Evolutionary conservation across 2,329 filamentous ascomycete genomes (phyloP), one percentile per base, ranked within the genome.

Genomic region (Claviceps fusiformis): DNA sequence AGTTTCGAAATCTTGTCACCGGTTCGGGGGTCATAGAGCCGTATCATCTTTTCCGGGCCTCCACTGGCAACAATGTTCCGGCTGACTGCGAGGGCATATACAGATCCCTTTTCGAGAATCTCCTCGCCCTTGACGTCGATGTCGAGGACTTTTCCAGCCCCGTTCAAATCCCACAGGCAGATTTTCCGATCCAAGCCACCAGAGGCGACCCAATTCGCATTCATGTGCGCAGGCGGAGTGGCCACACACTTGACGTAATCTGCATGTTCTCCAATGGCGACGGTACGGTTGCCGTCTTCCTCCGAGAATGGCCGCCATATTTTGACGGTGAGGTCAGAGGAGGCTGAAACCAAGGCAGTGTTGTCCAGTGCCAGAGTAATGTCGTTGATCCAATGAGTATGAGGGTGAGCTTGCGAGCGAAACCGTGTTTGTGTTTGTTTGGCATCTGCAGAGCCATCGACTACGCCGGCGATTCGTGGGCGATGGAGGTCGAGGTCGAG

Each of bases 181-280:
- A 98, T 89, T 66, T 90, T 92, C 62, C 92, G 84, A 70, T 98
- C 93, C 39, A 98, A 78, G 1, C 92, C 93, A 48, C 91, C 93
- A 2, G 92, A 95, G 5, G 91, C 93, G 19, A 97, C 86, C 92
- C 92, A 98, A 62, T 85, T 83, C 54, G 82, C 80, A 45, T 81
- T 76, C 46, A 76, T 72, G 61, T 81, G 77, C 47, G 67, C 64
- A 62, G 74, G 66, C 9, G 92, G 89, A 8, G 88, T 87, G 19
- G 91, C 89, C 43, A 98, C 79, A 62, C 89, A 91, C 72, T 97
- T 98, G 66, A 95, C 91, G 67, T 97, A 98, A 75, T 98, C 93
- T 64, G 85, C 86, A 70, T 98, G 93, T 64, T 92, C 83, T 60
- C 93, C 93, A 65, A 98, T 92, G 46, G 88, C 89, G 52, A 85